Conservation (phyloP, 208 protist genomes). For the Leishmania guyanensis region DNA sequence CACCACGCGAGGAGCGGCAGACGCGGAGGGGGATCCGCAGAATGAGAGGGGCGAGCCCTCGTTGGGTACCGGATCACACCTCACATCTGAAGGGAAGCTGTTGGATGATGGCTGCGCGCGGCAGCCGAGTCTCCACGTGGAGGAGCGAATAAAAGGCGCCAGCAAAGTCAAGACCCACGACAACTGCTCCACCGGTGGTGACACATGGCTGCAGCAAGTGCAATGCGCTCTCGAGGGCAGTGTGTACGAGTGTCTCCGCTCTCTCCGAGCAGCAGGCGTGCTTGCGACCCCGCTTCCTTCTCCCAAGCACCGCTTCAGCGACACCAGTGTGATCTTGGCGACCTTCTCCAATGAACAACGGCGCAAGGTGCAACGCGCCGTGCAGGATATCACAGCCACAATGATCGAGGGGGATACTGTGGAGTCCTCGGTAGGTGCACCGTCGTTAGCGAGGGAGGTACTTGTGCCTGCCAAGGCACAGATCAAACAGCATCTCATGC, state of each 20-base stretch:
- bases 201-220: neutral
- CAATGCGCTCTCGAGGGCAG: slow-evolving; percentile 10
- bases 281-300: neutral
- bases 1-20: neutral
- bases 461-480: neutral
- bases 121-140: neutral
- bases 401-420: neutral
- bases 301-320: neutral
- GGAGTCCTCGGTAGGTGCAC: neutral
- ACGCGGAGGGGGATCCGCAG: neutral
- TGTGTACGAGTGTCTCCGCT: slow-evolving; percentile 18
- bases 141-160: neutral
- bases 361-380: slow-evolving; percentile 6
- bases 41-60: too few relatives aligned
- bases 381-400: neutral
- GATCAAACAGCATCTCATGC: neutral
- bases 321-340: neutral
- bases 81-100: neutral
- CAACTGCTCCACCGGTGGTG: neutral
- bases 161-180: neutral
- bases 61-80: neutral
- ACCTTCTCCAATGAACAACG: slow-evolving; percentile 5
- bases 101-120: too few relatives aligned
- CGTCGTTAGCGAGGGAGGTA: neutral
- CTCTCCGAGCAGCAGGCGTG: slow-evolving; percentile 20